Evolutionary conservation across 495 filamentous ascomycete genomes (phyloP).

Genomic region (Amorphotheca resinae): DNA sequence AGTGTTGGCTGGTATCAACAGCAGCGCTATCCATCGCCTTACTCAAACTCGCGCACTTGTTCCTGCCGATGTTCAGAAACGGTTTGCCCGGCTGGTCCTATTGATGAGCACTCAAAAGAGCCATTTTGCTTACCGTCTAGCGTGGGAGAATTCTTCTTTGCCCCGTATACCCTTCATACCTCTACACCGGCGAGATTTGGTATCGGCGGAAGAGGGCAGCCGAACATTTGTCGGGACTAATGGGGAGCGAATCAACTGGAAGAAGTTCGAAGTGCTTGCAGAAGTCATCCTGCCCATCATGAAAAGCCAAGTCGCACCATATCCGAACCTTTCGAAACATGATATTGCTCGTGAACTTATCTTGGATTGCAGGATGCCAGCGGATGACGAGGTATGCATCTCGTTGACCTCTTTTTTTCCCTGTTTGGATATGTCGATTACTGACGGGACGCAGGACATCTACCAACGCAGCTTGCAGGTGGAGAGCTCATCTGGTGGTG

Average conservation of each 20-base stretch:
- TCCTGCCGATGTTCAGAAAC: conserved; percentile 51
- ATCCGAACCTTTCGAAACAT: conserved; percentile 52
- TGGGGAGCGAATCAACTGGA: conserved; percentile 81
- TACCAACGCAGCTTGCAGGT: conserved; percentile 47
- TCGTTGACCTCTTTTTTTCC: background rate
- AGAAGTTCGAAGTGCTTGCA: conserved; percentile 93
- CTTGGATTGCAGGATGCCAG: conserved; percentile 38
- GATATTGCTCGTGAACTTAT: conserved; percentile 59
- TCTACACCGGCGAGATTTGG: conserved; percentile 78
- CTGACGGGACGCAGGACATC: conserved; percentile 48
- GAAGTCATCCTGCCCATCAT: conserved; percentile 84
- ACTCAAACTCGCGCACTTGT: conserved; percentile 71
- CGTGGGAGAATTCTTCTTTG: conserved; percentile 86
- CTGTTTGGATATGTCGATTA: no score
- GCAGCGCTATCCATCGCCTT: conserved; percentile 77
- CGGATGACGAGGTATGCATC: conserved; percentile 20
- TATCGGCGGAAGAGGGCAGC: conserved; percentile 86
- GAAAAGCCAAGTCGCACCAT: conserved; percentile 77
- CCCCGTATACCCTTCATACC: conserved; percentile 91
- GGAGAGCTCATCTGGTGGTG: conserved; percentile 30
- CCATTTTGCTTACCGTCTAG: conserved; percentile 86
- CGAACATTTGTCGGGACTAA: conserved; percentile 70
- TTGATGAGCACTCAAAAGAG: conserved; percentile 87
- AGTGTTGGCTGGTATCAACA: conserved; percentile 84
- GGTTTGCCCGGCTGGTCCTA: conserved; percentile 79